Conservation (phyloP, 1,284 basidiomycete species). For the Microbotryum intermedium region DNA sequence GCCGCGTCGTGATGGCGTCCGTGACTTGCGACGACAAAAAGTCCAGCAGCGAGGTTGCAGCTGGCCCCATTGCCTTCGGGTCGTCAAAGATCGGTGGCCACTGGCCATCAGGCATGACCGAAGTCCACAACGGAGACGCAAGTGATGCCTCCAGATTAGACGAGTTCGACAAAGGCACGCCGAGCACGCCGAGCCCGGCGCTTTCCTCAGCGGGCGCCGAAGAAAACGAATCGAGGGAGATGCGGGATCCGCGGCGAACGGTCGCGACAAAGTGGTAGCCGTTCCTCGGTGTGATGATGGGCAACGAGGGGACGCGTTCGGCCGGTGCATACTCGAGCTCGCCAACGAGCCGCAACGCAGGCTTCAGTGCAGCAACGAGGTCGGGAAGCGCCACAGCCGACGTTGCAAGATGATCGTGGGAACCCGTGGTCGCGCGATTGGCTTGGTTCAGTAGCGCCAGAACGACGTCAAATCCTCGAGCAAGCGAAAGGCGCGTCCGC, state of each 20-base stretch:
- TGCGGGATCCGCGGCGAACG: not conserved
- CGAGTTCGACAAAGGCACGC: too few species aligned
- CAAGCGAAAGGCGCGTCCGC: not conserved
- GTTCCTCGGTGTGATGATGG: not conserved
- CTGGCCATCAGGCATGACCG: not conserved
- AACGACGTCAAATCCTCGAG: not conserved
- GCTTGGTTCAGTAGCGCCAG: slow-evolving; percentile 10
- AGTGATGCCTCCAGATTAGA: not conserved
- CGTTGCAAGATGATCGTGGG: not conserved
- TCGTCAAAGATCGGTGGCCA: not conserved
- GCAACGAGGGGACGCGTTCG: not conserved
- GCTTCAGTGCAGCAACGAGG: not conserved
- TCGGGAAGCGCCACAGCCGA: slow-evolving; percentile 1
- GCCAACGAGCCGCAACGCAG: not conserved
- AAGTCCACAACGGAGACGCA: not conserved
- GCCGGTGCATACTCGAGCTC: not conserved
- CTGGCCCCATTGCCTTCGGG: not conserved
- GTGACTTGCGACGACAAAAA: slow-evolving; percentile 8
- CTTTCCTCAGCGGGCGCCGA: too few species aligned
- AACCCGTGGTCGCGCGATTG: not conserved
- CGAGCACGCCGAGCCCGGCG: too few species aligned
- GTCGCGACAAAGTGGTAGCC: not conserved
- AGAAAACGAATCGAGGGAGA: too few species aligned
- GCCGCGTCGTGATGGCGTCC: slow-evolving; percentile 1
- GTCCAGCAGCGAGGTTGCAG: slow-evolving; percentile 2